A percentile compares a stretch with the other conserved stretches of the same genome.
These are phyloP conservation scores for Aspergillus hancockii DNA, from an alignment of 495 filamentous ascomycete species.

Conservation along the genomic window DNA sequence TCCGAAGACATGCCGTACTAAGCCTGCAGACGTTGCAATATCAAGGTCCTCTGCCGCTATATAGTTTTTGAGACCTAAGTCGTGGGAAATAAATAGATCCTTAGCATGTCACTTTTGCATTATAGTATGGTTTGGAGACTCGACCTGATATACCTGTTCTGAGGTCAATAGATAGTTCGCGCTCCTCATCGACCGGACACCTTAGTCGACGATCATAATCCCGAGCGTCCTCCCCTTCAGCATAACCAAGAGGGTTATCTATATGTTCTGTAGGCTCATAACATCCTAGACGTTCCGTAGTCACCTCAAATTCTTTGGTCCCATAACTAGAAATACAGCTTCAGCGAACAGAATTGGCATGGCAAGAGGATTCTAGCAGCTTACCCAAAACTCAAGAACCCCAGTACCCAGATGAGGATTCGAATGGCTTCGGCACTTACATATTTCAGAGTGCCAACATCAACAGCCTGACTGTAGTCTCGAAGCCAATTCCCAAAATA, in stretches of 20 bases:
- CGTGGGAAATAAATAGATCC: background rate
- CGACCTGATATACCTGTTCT: slow-evolving; percentile 49
- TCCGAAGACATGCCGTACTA: slow-evolving; percentile 73
- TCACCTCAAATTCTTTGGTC: slow-evolving; percentile 91
- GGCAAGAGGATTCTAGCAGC: slow-evolving; percentile 13
- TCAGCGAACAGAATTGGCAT: slow-evolving; percentile 50
- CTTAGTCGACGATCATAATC: slow-evolving; percentile 76
- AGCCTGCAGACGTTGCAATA: slow-evolving; percentile 73
- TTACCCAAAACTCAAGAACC: slow-evolving; percentile 58
- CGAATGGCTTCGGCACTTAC: slow-evolving; percentile 88
- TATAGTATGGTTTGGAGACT: background rate
- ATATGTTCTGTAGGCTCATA: slow-evolving; percentile 90
- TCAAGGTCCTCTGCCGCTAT: slow-evolving; percentile 77
- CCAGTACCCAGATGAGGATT: slow-evolving; percentile 68
- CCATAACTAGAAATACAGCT: slow-evolving; percentile 57
- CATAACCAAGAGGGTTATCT: slow-evolving; percentile 78
- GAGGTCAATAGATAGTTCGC: slow-evolving; percentile 74
- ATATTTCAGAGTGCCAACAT: slow-evolving; percentile 84
- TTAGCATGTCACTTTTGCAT: background rate
- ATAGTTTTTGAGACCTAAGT: slow-evolving; percentile 80
- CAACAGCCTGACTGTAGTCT: slow-evolving; percentile 67
- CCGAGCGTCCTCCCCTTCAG: slow-evolving; percentile 82
- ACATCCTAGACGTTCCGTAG: slow-evolving; percentile 80
- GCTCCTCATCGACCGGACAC: slow-evolving; percentile 74
- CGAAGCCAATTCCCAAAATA: slow-evolving; percentile 93